Conservation (phyloP, 495 filamentous ascomycete species). For the Aspergillus carlsbadensis region DNA sequence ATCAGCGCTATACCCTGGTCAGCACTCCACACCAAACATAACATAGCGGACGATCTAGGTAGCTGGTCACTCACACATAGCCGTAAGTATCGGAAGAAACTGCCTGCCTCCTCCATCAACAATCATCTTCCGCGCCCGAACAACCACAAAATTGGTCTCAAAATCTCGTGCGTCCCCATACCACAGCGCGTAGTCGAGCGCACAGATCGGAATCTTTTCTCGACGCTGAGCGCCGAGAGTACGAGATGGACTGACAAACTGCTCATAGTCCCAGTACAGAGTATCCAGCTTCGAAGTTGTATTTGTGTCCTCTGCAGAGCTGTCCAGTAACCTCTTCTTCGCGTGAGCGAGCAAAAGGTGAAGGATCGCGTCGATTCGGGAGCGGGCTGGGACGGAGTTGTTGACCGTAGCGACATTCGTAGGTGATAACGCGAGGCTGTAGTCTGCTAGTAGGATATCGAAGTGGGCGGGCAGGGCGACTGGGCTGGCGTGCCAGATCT, state of each 20-base stretch:
- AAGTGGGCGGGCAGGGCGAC: not conserved
- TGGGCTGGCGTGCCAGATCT: not conserved
- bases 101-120: not conserved
- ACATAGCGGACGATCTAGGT: not conserved
- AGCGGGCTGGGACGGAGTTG: not conserved
- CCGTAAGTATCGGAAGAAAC: not conserved
- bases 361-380: slow-evolving; percentile 1
- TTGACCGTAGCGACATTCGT: not conserved
- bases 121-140: not conserved
- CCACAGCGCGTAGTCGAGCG: not conserved
- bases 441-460: not conserved
- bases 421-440: not conserved
- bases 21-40: not conserved
- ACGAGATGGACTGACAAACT: not conserved
- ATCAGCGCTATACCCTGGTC: not conserved
- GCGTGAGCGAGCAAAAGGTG: not conserved
- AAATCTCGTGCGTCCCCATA: not conserved
- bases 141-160: not conserved
- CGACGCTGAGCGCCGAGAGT: not conserved
- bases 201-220: not conserved
- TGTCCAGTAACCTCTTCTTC: not conserved
- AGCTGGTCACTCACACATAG: not conserved
- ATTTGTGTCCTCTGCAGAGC: not conserved
- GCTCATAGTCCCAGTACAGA: not conserved
- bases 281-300: not conserved